Conservation (phyloP, 1,139 yeast species). For the Taphrina sp. region DNA sequence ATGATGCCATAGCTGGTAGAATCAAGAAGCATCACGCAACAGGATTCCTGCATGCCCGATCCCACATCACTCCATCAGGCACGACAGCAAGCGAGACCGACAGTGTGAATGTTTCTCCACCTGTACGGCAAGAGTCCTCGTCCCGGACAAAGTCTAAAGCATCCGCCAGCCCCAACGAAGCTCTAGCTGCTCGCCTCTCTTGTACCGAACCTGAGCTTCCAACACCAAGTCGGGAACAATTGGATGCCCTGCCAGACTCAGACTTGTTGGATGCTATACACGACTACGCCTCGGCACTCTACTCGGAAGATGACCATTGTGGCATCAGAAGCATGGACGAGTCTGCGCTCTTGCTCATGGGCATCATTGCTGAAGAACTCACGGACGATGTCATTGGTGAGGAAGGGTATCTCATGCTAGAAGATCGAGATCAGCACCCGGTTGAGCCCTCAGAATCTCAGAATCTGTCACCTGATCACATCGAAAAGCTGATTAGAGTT, state of each 20-base stretch:
- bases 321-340: conserved; percentile 1
- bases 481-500: no score
- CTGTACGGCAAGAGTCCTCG: no score
- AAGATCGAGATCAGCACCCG: neutral
- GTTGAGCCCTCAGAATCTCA: no score
- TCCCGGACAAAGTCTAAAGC: neutral
- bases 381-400: conserved; percentile 13
- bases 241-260: neutral
- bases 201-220: neutral
- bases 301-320: neutral
- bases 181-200: conserved; percentile 15
- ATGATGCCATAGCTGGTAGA: conserved; percentile 7
- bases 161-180: conserved; percentile 3
- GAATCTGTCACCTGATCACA: no score
- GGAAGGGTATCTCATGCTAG: conserved; percentile 10
- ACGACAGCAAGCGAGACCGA: no score
- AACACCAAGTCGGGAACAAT: neutral
- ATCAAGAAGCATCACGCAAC: conserved; percentile 6
- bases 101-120: no score
- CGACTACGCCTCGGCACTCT: conserved; percentile 3
- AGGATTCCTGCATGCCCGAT: neutral
- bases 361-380: conserved; percentile 12
- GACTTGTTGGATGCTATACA: conserved; percentile 15
- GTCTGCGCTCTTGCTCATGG: conserved; percentile 6
- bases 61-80: neutral